Evolutionary conservation across 108 stramenopile genomes (phyloP).

Genomic region (Fistulifera pelliculosa): DNA sequence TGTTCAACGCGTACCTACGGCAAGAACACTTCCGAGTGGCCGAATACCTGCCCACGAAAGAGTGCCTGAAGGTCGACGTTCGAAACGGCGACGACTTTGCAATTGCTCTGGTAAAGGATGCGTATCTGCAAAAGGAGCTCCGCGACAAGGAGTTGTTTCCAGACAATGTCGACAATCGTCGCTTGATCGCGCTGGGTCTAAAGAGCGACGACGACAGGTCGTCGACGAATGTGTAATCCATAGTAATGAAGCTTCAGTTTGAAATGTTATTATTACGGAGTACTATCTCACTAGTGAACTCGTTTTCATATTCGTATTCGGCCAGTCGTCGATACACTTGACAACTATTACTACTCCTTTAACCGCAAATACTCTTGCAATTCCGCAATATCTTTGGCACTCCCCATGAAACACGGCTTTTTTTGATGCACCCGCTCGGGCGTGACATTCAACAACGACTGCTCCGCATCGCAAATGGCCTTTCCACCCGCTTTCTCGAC

Average conservation of each 20-base stretch:
- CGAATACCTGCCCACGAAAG: constrained; percentile 27
- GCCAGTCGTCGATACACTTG: no score
- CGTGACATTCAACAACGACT: constrained; percentile 39
- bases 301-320: no score
- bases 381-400: constrained; percentile 75
- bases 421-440: constrained; percentile 73
- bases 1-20: constrained; percentile 52
- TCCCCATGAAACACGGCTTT: constrained; percentile 77
- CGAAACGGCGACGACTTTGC: no score
- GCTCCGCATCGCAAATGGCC: constrained; percentile 41
- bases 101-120: no score
- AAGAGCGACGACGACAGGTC: no score
- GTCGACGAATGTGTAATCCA: no score
- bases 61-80: constrained; percentile 15
- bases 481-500: constrained; percentile 89
- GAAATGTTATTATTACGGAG: no score
- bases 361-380: constrained; percentile 41
- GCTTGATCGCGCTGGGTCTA: no score
- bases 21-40: constrained; percentile 49
- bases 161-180: constrained; percentile 19
- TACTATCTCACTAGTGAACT: no score
- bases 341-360: no score
- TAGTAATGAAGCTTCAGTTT: no score
- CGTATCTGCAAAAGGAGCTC: constrained; percentile 35
- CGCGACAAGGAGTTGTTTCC: constrained; percentile 35